Evolutionary conservation across 768 basidiomycete genomes (phyloP).

Genomic region (Lentinula guzmanii): DNA sequence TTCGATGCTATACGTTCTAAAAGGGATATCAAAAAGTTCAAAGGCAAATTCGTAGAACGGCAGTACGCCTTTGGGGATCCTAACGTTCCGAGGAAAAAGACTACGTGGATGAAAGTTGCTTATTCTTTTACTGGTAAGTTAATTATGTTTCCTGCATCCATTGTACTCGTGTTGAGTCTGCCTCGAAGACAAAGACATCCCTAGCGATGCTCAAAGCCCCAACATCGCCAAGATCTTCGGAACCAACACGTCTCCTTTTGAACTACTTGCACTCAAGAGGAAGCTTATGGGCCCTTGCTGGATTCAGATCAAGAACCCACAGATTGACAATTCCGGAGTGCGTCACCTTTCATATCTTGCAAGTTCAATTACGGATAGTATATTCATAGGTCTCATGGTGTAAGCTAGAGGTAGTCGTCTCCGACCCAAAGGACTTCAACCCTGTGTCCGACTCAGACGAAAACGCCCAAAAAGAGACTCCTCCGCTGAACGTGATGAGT

Average conservation of each 20-base stretch:
- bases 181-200: slow-evolving; percentile 63
- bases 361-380: neutral
- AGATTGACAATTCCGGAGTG: slow-evolving; percentile 76
- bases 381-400: slow-evolving; percentile 86
- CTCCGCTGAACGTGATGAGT: slow-evolving; percentile 88
- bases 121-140: slow-evolving; percentile 80
- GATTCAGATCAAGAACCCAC: slow-evolving; percentile 77
- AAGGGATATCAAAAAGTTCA: slow-evolving; percentile 72
- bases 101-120: slow-evolving; percentile 89
- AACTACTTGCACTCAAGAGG: slow-evolving; percentile 86
- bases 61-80: slow-evolving; percentile 90
- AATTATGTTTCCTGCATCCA: neutral
- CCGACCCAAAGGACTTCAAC: slow-evolving; percentile 84
- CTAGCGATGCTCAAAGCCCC: slow-evolving; percentile 65
- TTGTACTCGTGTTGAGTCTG: neutral
- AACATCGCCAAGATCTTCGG: slow-evolving; percentile 89
- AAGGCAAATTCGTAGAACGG: slow-evolving; percentile 78
- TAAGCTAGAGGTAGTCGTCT: slow-evolving; percentile 80
- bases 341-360: slow-evolving; percentile 17
- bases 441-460: slow-evolving; percentile 72
- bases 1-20: slow-evolving; percentile 76
- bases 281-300: slow-evolving; percentile 99
- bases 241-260: slow-evolving; percentile 88
- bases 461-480: slow-evolving; percentile 68
- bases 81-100: slow-evolving; percentile 73